These are phyloP conservation scores for Vinca minor DNA, from an alignment of 257 asterid genomes.

Conservation along the genomic window DNA sequence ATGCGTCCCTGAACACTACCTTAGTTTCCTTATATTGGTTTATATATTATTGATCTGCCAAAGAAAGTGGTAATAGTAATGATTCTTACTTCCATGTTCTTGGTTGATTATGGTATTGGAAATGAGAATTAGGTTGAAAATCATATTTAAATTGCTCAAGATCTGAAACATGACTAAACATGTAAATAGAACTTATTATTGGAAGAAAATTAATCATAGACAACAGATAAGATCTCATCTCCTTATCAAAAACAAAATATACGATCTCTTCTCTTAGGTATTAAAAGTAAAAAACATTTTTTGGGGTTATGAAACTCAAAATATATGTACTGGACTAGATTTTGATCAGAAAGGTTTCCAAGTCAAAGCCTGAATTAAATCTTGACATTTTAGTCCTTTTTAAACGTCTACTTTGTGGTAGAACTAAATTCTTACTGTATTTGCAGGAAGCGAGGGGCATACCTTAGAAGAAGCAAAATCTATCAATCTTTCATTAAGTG, in stretches of 20 bases:
- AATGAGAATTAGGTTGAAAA: not conserved
- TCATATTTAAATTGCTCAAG: not conserved
- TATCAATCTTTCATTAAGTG: constrained; percentile 93
- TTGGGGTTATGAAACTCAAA: not conserved
- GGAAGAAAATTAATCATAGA: not conserved
- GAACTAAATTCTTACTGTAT: constrained; percentile 5
- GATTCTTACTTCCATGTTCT: not conserved
- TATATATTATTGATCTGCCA: not conserved
- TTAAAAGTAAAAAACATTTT: not conserved
- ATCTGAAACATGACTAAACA: not conserved
- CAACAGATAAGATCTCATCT: no score
- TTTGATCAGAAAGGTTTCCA: not conserved
- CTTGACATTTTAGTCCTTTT: not conserved
- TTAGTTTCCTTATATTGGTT: not conserved
- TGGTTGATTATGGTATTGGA: not conserved
- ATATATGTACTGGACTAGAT: not conserved
- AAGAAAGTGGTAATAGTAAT: not conserved
- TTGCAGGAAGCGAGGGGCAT: constrained; percentile 98
- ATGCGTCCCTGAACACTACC: not conserved
- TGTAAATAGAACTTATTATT: no score
- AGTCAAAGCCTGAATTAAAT: not conserved
- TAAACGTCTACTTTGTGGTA: not conserved
- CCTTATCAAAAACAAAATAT: no score
- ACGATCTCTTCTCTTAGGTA: not conserved
- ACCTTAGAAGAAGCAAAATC: constrained; percentile 97